Base-by-base conservation (phyloP, 2,329 filamentous ascomycete genomes). In the Cryoendolithus antarcticus region DNA sequence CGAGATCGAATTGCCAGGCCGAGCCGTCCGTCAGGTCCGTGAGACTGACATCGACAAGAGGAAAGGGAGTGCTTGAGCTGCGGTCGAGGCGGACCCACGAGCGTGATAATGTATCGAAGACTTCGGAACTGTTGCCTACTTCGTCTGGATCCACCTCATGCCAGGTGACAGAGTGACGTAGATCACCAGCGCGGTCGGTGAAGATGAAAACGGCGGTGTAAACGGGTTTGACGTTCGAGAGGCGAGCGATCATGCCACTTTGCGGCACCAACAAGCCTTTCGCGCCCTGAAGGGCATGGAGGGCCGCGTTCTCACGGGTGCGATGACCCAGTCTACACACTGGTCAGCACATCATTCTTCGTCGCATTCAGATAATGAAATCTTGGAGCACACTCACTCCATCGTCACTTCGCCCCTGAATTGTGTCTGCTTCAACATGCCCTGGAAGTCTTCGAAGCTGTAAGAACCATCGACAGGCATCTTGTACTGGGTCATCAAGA, bases 1-100 rank as follows among this genome's bases (percentile, higher is more conserved):
- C 32, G 6, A 59, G 32, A 11, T 57, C 55, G 37, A 57, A 53
- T 10, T 52, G 48, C 56, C 56, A 59, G 5, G 56, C 50, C 6
- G 39, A 44, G 12, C 54, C 48, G n/a, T 41, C 45, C 9, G 42
- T 44, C 3, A 58, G 38, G 38, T 59, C 47, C 8, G 48, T 45
- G 5, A 57, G 35, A 35, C 44, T 48, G 8, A 53, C 40, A 32
- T 58, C 51, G 5, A 58, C 31, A 4, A 60, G 45, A 10, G 46
- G 38, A 2, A 46, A 42, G 1, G 46, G 38, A 6, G 30, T 35
- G 13, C 36, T 45, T 7, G 41, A 44, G 35, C 52, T 50, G 15
- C 46, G 45, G 28, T 55, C 50, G 15, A 56, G 42, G 9, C 52
- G 48, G 2, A 41, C 45, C 53, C 56, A 59, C 7, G 46, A 46